Conservation (phyloP, 768 basidiomycete species). For the Boletus huronensis region DNA sequence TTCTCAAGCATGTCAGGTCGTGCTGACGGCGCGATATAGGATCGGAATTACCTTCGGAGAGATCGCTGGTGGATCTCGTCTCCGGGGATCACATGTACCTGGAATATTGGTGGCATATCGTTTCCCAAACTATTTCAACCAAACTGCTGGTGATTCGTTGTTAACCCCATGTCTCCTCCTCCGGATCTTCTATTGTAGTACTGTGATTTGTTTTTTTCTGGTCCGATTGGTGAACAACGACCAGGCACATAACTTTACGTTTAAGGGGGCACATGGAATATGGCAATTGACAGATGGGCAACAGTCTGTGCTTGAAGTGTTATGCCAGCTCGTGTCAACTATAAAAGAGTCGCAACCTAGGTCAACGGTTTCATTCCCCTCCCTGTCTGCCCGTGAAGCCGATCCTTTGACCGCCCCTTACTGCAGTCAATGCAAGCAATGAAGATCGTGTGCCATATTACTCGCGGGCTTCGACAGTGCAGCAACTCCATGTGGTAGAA, state of each 20-base stretch:
- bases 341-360: background rate
- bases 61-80: background rate
- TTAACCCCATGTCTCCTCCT: background rate
- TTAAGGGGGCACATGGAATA: background rate
- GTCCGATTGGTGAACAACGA: background rate
- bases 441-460: too few relatives aligned
- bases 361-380: background rate
- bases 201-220: slow-evolving; percentile 13
- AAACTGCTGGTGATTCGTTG: background rate
- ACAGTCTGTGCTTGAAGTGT: background rate
- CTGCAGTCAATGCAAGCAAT: background rate
- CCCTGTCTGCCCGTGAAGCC: background rate
- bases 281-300: background rate
- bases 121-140: background rate
- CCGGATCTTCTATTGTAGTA: too few relatives aligned
- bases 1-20: background rate
- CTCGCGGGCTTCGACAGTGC: too few relatives aligned
- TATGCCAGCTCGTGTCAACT: background rate
- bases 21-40: background rate
- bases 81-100: background rate
- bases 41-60: background rate
- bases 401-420: background rate
- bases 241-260: background rate
- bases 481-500: too few relatives aligned
- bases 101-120: background rate